Evolutionary conservation across 805 yeast genomes (phyloP), one percentile per base, ranked within the genome.

Genomic region (Yarrowia sp.): DNA sequence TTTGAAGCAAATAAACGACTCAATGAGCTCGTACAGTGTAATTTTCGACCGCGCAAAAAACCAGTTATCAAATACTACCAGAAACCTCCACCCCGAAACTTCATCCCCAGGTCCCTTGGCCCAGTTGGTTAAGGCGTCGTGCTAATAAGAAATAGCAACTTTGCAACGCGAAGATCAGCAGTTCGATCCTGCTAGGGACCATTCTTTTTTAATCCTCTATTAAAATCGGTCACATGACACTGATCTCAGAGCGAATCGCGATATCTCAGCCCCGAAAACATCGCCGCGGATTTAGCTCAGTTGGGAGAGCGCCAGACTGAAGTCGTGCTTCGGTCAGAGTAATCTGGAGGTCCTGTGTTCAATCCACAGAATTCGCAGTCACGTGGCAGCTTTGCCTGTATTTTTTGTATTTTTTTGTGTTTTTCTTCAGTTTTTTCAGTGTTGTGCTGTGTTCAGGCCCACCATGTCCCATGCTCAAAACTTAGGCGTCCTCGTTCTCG

Each of bases 131-230:
- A 51, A 51, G 58, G 58, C 58, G 58, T 51, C 58, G 58, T 51
- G 58, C 58, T 51, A 51, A 51, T 51, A 51, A 51, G 58, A 47
- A 22, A 29, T 38, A 55, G 61, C 46, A 55, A n/a, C 47, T 55
- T 39, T 55, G 47, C 47, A 38, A 76, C 79, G 78, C 78, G 75
- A 74, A 76, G 79, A 76, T 76, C 79, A 76, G 78, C 79, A 74
- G 79, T 76, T 76, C 79, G 79, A 76, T 69, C 72, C 72, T 70
- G 72, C 70, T 70, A 69, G 71, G 68, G 72, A 69, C 72, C 72
- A 69, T 27, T 6, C 29, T 27, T 27, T 27, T 27, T 27, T 9
- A n/a, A n/a, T n/a, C 29, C 10, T 27, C 29, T 12, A 27, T 27
- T 12, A 9, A 9, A 4, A 27, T 27, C 29, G 29, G 29, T 27